Base-by-base conservation (phyloP, 306 rosid species). In the Vicia villosa region DNA sequence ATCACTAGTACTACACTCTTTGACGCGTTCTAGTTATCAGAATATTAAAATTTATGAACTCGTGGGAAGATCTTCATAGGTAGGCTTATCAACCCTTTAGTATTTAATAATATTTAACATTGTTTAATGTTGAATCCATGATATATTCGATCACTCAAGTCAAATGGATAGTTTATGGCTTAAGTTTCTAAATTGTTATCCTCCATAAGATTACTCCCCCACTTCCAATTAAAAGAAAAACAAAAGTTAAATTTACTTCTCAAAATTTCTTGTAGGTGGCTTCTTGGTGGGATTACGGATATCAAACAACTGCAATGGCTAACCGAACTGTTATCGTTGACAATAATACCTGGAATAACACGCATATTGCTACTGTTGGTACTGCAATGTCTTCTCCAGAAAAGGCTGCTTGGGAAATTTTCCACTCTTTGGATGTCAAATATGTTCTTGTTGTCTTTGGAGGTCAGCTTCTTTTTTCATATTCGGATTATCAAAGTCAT, bases 341-440 rank as follows among this genome's bases (percentile, higher is more conserved):
- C 86, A 95, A 95, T 66, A 95, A 95, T 74, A 95, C 99, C 65
- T 95, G 99, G 99, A 95, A 95, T 84, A 95, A 95, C 88, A 95
- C 99, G 12, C 99, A 95, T 80, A 95, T 95, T 78, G 99, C 99
- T 24, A 95, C 99, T 8, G 99, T 95, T 60, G 99, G 99, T 51
- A 95, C 99, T 79, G 99, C 99, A 32, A 95, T 95, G 99, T 95
- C 99, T 80, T 95, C 99, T 69, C 99, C 99, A 4, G 99, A 95
- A 82, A 95, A 89, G 91, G 89, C 92, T 15, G 99, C 99, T 70
- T 95, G 99, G 99, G 99, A 95, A 86, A 95, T 95, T 76, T 95
- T 91, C 77, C 75, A 91, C 61, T 95, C 99, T 10, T 80, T 95
- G 87, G 97, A 95, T 76, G 99, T 95, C 54, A 95, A 91, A 95